Percentiles rank a stretch among this genome's conserved stretches.
Evolutionary conservation across 2,329 filamentous ascomycete species (phyloP).

Genomic region (Phyllosticta capitalensis): DNA sequence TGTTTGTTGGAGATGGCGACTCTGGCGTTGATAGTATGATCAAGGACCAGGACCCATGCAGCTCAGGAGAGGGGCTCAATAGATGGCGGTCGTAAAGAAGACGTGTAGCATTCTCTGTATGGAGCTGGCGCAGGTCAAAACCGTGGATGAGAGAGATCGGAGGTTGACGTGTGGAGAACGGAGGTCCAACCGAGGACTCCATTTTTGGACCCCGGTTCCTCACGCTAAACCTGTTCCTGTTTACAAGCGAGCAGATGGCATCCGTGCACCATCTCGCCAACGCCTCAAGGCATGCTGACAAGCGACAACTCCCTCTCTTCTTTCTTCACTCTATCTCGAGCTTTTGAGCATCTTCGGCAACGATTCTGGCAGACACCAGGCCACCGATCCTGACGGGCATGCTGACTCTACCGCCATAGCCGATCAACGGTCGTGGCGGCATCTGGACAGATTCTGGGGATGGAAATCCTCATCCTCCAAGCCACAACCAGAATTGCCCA

Average conservation of each 20-base stretch:
- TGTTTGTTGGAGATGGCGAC: too few relatives aligned
- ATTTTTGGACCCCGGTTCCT: not conserved
- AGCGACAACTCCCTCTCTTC: not conserved
- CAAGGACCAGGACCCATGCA: too few relatives aligned
- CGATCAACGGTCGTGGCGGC: not conserved
- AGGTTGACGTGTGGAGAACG: not conserved
- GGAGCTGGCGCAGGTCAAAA: too few relatives aligned
- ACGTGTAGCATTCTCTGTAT: too few relatives aligned
- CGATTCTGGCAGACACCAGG: not conserved
- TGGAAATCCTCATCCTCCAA: not conserved
- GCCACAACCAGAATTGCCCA: not conserved
- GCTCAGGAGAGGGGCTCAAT: too few relatives aligned
- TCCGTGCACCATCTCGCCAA: not conserved
- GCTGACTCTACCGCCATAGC: not conserved
- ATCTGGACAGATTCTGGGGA: not conserved
- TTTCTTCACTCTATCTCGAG: not conserved
- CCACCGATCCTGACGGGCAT: not conserved
- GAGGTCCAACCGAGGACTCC: not conserved
- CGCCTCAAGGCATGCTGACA: not conserved
- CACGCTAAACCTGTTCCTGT: not conserved
- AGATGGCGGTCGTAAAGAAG: too few relatives aligned
- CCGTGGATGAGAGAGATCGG: too few relatives aligned
- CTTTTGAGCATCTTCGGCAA: not conserved
- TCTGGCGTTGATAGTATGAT: too few relatives aligned
- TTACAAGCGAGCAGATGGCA: not conserved